Conservation (phyloP, 371 early-diverging fungal genomes). For the Rhizopus microsporus region DNA sequence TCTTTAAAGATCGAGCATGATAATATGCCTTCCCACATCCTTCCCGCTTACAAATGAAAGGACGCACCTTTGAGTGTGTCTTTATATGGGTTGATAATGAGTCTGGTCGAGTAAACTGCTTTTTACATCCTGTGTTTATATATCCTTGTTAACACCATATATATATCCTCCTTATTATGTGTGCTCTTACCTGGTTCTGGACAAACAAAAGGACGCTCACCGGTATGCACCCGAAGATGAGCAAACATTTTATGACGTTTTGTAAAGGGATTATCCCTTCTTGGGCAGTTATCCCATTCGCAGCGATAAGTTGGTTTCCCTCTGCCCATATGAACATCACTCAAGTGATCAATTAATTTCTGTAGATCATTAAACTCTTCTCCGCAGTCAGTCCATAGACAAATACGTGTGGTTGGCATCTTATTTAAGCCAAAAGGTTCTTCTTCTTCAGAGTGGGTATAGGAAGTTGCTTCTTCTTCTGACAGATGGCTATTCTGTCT, state of each 20-base stretch:
- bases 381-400: conserved; percentile 23
- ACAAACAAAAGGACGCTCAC: conserved; percentile 66
- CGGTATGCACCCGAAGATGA: conserved; percentile 87
- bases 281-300: conserved; percentile 77
- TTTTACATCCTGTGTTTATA: conserved; percentile 58
- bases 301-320: conserved; percentile 70
- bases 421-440: not conserved
- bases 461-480: not conserved
- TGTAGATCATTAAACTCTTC: conserved; percentile 19
- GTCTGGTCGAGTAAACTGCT: conserved; percentile 78
- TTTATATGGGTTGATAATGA: conserved; percentile 79
- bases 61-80: conserved; percentile 70
- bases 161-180: conserved; percentile 4
- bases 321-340: conserved; percentile 25
- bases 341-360: conserved; percentile 21
- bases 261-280: conserved; percentile 75
- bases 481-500: not conserved
- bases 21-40: conserved; percentile 67
- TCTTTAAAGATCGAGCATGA: conserved; percentile 67
- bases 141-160: conserved; percentile 2
- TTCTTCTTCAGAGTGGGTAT: not conserved
- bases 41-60: conserved; percentile 53
- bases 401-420: not conserved
- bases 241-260: conserved; percentile 87
- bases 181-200: conserved; percentile 20